Evolutionary conservation across 306 rosid species (phyloP).

Genomic region (Pyrus bretschneideri): DNA sequence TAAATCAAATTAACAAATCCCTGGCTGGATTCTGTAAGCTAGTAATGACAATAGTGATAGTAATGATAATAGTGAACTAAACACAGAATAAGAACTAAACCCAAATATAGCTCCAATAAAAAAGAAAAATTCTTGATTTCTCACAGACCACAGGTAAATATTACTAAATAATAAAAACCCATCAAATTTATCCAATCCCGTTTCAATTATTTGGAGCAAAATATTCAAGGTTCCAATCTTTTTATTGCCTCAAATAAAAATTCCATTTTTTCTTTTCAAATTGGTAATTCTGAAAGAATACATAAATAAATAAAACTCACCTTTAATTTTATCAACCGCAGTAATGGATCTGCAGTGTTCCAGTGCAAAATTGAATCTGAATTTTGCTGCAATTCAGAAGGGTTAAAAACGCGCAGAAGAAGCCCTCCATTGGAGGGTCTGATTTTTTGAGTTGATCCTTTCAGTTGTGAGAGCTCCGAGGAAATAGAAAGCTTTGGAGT

Average conservation of each 20-base stretch:
- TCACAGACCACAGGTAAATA: neutral
- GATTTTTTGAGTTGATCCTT: neutral
- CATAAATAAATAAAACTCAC: constrained; percentile 7
- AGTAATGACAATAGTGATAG: neutral
- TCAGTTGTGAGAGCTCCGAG: neutral
- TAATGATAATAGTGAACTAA: neutral
- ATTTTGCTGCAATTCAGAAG: neutral
- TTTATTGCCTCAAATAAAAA: neutral
- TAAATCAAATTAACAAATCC: neutral
- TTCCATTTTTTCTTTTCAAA: neutral
- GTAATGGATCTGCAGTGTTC: constrained; percentile 1
- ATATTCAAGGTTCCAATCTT: neutral
- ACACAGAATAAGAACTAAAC: neutral
- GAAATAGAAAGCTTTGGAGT: neutral
- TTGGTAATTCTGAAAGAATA: neutral
- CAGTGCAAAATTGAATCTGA: neutral
- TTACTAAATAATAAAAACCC: neutral
- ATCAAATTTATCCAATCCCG: neutral
- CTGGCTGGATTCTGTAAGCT: neutral
- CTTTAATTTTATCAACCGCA: neutral
- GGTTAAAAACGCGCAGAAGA: neutral
- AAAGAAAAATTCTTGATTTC: neutral
- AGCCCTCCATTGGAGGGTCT: neutral
- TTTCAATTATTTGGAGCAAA: neutral
- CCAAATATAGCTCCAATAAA: neutral